These are phyloP conservation scores for Tolypocladium ovalisporum DNA, from an alignment of 2,329 filamentous ascomycete genomes.

Conservation along the genomic window DNA sequence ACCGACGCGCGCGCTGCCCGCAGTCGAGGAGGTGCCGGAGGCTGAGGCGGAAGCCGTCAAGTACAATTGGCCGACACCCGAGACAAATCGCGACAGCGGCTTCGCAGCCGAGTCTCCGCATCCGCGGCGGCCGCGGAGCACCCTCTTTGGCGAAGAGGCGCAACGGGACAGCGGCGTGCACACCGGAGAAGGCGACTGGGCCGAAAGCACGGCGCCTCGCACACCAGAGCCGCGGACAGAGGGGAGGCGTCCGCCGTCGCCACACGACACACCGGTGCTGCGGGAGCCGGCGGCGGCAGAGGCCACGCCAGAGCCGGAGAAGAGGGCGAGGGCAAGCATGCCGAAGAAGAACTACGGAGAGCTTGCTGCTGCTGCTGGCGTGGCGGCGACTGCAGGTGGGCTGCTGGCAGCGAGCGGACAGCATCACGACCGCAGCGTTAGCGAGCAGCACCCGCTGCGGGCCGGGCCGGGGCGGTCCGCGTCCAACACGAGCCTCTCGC, in stretches of 20 bases:
- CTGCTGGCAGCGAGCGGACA: not conserved
- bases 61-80: slow-evolving; percentile 14
- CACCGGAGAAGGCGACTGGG: slow-evolving; percentile 38
- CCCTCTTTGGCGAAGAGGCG: slow-evolving; percentile 19
- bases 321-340: slow-evolving; percentile 16
- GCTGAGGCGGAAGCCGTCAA: slow-evolving; percentile 24
- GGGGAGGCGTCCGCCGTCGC: slow-evolving; percentile 18
- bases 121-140: slow-evolving; percentile 23
- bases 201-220: slow-evolving; percentile 17
- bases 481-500: slow-evolving; percentile 43
- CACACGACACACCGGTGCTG: slow-evolving; percentile 26
- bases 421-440: slow-evolving; percentile 9
- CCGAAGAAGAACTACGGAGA: slow-evolving; percentile 17
- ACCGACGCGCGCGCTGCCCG: slow-evolving; percentile 33
- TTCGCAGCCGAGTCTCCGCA: slow-evolving; percentile 30
- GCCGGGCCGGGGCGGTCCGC: slow-evolving; percentile 28
- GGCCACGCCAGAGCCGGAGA: slow-evolving; percentile 33
- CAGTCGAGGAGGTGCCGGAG: slow-evolving; percentile 40
- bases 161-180: slow-evolving; percentile 47
- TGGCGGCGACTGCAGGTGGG: not conserved
- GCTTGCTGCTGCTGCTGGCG: slow-evolving; percentile 3
- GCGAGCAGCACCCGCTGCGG: slow-evolving; percentile 2
- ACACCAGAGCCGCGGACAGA: slow-evolving; percentile 17
- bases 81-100: slow-evolving; percentile 25
- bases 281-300: slow-evolving; percentile 23